These are phyloP conservation scores for Vickermania ingenoplastis DNA, from an alignment of 208 protist species.

Conservation along the genomic window DNA sequence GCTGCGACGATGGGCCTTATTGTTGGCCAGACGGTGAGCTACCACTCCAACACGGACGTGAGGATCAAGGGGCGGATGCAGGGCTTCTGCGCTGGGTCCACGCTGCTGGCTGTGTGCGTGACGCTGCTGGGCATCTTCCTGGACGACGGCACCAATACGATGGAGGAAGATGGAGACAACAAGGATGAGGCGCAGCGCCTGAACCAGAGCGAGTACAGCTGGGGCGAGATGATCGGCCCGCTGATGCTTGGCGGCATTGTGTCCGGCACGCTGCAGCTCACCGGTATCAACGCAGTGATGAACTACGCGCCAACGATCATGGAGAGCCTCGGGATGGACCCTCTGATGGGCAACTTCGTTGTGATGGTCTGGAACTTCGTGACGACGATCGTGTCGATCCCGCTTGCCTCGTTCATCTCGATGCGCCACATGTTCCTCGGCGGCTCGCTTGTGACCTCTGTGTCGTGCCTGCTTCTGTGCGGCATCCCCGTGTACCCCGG, in stretches of 20 bases:
- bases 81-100: slow-evolving; percentile 9
- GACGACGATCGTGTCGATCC: too few species aligned
- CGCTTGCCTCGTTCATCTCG: too few species aligned
- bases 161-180: neutral
- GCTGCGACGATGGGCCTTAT: slow-evolving; percentile 16
- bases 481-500: too few species aligned
- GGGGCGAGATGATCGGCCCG: neutral
- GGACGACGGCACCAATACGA: slow-evolving; percentile 3
- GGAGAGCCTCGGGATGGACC: too few species aligned
- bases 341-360: too few species aligned
- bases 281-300: too few species aligned
- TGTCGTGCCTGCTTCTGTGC: too few species aligned
- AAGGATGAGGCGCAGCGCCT: slow-evolving; percentile 1
- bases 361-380: too few species aligned
- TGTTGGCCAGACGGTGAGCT: slow-evolving; percentile 14
- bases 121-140: slow-evolving; percentile 4
- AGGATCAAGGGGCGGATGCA: slow-evolving; percentile 25
- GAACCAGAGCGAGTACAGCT: neutral
- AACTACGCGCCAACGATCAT: too few species aligned
- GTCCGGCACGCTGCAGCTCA: slow-evolving; percentile 16
- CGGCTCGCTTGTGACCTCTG: too few species aligned
- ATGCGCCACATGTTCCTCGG: too few species aligned
- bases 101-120: slow-evolving; percentile 10
- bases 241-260: slow-evolving; percentile 17
- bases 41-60: slow-evolving; percentile 4